Evolutionary conservation across 148 eudicot genomes (phyloP), one percentile per base, ranked within the genome.

Genomic region (Rhododendron williamsianum): DNA sequence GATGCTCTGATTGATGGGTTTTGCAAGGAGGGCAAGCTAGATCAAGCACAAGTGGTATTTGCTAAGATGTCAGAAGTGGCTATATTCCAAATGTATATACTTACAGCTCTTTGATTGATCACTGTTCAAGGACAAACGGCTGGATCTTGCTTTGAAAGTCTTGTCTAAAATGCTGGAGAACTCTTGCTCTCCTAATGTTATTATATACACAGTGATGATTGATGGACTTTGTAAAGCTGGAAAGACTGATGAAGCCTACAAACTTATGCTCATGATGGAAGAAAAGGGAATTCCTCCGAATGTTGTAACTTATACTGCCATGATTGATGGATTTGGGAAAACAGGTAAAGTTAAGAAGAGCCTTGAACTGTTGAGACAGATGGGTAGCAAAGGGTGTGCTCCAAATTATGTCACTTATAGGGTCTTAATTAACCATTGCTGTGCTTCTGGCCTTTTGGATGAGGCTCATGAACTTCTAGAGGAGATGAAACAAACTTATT

Each of bases 201-300:
- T 97, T 38, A 89, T 92, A 38, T 97, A 97, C 88, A 95, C 99
- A 12, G 92, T 84, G 87, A 97, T 97, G 98, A 86, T 97, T 87
- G 98, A 97, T 89, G 99, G 99, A 69, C 91, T 97, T 85, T 93
- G 98, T 91, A 97, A 97, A 92, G 90, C 88, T 89, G 94, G 94
- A 85, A 97, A 95, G 88, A 92, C 87, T 38, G 94, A 90, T 76
- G 99, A 97, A 87, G 99, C 98, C 82, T 92, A 92, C 86, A 95
- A 91, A 86, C 98, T 97, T 81, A 90, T 97, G 93, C 63, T 91
- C 88, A 91, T 97, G 99, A 97, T 97, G 99, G 92, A 92, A 83
- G 96, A 91, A 80, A 95, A 94, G 86, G 98, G 98, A 36, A 93
- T 98, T 81, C 90, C 38, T 73, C 99, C 99, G 35, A 95, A 97